A percentile compares a stretch with the other conserved stretches of the same genome.
phyloP scores from a whole-genome alignment of 2,329 filamentous ascomycete genomes.

The Aschersonia sp. region DNA sequence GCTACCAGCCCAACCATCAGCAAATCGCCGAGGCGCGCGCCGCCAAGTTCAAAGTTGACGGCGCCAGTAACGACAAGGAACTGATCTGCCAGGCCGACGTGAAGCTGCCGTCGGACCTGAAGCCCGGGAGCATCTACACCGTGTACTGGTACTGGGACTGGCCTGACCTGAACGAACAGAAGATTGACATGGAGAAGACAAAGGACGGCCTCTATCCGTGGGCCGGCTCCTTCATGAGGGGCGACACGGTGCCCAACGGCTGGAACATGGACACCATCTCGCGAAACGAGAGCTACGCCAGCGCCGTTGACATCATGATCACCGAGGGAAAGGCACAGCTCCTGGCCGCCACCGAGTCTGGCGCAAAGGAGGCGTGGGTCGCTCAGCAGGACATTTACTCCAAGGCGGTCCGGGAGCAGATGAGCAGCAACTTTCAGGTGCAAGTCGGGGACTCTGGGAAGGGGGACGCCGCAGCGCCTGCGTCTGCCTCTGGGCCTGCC shows the following conservation, averaged over 20 bases:
- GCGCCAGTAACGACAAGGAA: constrained; percentile 39
- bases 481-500: background rate
- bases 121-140: constrained; percentile 54
- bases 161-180: constrained; percentile 42
- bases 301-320: constrained; percentile 25
- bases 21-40: constrained; percentile 45
- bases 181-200: constrained; percentile 23
- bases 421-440: constrained; percentile 30
- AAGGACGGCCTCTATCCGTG: constrained; percentile 26
- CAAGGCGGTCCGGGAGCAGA: constrained; percentile 29
- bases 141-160: constrained; percentile 98
- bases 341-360: constrained; percentile 10
- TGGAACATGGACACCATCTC: constrained; percentile 19
- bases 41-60: constrained; percentile 35
- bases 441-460: constrained; percentile 11
- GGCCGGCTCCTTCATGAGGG: constrained; percentile 25
- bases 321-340: constrained; percentile 10
- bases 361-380: constrained; percentile 14
- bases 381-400: constrained; percentile 24
- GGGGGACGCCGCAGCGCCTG: background rate
- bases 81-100: constrained; percentile 74
- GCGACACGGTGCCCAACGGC: constrained; percentile 20
- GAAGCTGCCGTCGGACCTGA: constrained; percentile 51
- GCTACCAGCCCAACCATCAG: constrained; percentile 61
- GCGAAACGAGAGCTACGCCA: constrained; percentile 26